A percentile compares a stretch with the other conserved stretches of the same genome.
These are phyloP conservation scores for Parafenestella ontariensis DNA, from an alignment of 2,329 filamentous ascomycete species.

Conservation along the genomic window DNA sequence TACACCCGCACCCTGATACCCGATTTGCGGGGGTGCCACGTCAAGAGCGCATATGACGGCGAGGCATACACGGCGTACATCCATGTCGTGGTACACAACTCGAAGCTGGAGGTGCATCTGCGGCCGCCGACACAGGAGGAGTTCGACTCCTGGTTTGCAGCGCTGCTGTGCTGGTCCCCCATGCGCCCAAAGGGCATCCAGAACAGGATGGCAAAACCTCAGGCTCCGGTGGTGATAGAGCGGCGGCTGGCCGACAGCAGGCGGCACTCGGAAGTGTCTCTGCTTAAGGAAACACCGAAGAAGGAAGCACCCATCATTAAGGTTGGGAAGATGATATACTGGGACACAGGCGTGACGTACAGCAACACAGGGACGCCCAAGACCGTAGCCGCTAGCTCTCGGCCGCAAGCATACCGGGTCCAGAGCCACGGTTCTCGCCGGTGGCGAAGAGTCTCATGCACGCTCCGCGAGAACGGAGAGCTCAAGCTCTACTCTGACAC, in stretches of 20 bases:
- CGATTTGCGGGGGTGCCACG: conserved; percentile 76
- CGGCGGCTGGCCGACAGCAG: conserved; percentile 50
- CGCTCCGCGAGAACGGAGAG: conserved; percentile 91
- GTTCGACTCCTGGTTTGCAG: conserved; percentile 80
- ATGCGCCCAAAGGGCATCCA: conserved; percentile 66
- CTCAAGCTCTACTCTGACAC: conserved; percentile 89
- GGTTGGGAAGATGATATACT: conserved; percentile 70
- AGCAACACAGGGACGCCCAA: conserved; percentile 52
- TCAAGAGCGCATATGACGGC: conserved; percentile 60
- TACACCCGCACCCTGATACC: conserved; percentile 70
- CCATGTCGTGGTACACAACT: conserved; percentile 60
- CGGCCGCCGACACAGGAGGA: conserved; percentile 70
- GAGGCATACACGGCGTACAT: conserved; percentile 59
- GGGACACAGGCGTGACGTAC: conserved; percentile 71
- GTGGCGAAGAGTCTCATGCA: conserved; percentile 91
- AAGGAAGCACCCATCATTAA: conserved; percentile 85
- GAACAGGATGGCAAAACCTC: conserved; percentile 61
- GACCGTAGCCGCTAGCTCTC: conserved; percentile 34
- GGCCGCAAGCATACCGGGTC: conserved; percentile 62
- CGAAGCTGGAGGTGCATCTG: conserved; percentile 68
- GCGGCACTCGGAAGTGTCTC: conserved; percentile 58
- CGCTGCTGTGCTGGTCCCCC: conserved; percentile 82
- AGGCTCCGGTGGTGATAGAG: conserved; percentile 49
- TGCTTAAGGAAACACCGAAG: conserved; percentile 72
- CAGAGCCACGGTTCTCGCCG: conserved; percentile 66